phyloP scores from a whole-genome alignment of 495 filamentous ascomycete genomes.

The Rostrohypoxylon terebratum region DNA sequence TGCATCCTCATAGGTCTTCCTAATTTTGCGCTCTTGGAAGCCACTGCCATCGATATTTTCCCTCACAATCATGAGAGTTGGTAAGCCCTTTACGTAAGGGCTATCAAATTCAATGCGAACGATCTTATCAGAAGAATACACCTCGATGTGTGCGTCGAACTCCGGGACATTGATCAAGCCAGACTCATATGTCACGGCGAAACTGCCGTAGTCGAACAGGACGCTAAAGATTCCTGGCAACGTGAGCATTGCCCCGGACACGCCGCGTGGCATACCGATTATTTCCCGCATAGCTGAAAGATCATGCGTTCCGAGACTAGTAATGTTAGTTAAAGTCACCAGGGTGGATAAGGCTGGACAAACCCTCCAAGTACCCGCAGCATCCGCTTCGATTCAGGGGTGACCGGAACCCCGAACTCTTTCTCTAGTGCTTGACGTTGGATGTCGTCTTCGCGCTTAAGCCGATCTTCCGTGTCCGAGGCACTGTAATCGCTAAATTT shows the following conservation, averaged over 20 bases:
- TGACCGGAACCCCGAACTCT: conserved; percentile 8
- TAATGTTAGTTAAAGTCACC: background rate
- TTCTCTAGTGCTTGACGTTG: conserved; percentile 7
- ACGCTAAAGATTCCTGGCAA: background rate
- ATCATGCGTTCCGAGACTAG: conserved; percentile 10
- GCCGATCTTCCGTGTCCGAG: background rate
- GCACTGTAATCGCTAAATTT: conserved; percentile 1
- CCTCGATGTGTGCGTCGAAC: conserved; percentile 10
- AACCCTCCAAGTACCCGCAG: conserved; percentile 3
- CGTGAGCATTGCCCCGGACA: conserved; percentile 2
- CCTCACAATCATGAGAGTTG: background rate
- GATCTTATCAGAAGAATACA: conserved; percentile 2
- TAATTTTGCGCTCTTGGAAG: conserved; percentile 2
- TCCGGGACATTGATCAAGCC: conserved; percentile 1
- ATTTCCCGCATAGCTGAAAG: conserved; percentile 13
- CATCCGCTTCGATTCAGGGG: conserved; percentile 9
- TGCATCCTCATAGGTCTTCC: conserved; percentile 8
- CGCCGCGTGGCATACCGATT: conserved; percentile 2
- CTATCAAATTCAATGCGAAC: conserved; percentile 5
- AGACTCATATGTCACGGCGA: conserved; percentile 1
- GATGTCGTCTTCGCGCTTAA: conserved; percentile 8
- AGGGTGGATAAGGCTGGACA: background rate
- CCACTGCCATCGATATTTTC: background rate
- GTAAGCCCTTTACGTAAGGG: background rate
- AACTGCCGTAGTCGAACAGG: conserved; percentile 3